Percentiles rank a stretch among this genome's conserved stretches.
Conservation (phyloP, 2,329 filamentous ascomycete species). For the Scleromitrula shiraiana region DNA sequence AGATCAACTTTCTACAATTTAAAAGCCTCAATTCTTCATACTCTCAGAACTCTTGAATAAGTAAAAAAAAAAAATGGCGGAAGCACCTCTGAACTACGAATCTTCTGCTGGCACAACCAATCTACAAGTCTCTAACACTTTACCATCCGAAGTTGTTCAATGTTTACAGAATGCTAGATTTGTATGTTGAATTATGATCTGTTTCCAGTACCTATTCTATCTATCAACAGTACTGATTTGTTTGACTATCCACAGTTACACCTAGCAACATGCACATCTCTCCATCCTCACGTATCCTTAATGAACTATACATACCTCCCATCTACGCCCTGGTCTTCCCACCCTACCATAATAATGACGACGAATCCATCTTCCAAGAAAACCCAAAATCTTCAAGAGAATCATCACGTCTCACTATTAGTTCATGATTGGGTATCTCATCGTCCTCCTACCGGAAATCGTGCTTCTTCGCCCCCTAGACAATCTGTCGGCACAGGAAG, state of each 20-base stretch:
- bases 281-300: slow-evolving; percentile 83
- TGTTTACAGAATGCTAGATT: slow-evolving; percentile 94
- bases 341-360: slow-evolving; percentile 93
- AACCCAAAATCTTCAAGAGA: slow-evolving; percentile 71
- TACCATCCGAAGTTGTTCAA: slow-evolving; percentile 79
- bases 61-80: neutral
- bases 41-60: too few relatives aligned
- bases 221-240: slow-evolving; percentile 1
- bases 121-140: slow-evolving; percentile 51
- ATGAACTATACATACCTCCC: slow-evolving; percentile 99
- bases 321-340: slow-evolving; percentile 56
- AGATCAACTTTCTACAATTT: too few relatives aligned
- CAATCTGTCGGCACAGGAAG: slow-evolving; percentile 53
- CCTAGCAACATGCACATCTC: slow-evolving; percentile 79
- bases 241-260: slow-evolving; percentile 58
- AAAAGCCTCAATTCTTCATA: too few relatives aligned
- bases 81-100: slow-evolving; percentile 54
- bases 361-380: slow-evolving; percentile 74
- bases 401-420: slow-evolving; percentile 84
- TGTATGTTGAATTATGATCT: too few relatives aligned
- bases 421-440: slow-evolving; percentile 98
- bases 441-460: slow-evolving; percentile 69
- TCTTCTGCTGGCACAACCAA: slow-evolving; percentile 66
- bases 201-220: slow-evolving; percentile 10
- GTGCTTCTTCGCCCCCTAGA: slow-evolving; percentile 47